Conservation (phyloP, 2,329 filamentous ascomycete genomes). For the Aureobasidium zeae region DNA sequence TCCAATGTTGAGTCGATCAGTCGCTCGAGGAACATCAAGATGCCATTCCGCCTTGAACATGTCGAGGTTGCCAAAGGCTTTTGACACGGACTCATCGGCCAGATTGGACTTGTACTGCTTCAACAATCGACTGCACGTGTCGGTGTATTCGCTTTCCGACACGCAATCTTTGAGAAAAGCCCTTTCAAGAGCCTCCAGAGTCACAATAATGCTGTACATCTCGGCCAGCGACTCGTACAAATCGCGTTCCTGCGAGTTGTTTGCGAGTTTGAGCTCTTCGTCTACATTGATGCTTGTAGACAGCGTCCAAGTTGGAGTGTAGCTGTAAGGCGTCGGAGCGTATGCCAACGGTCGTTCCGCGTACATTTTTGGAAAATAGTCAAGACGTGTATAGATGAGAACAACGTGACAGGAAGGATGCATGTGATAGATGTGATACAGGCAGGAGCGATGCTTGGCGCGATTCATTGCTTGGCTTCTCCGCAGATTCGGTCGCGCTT, state of each 20-base stretch:
- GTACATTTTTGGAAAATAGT: slow-evolving; percentile 30
- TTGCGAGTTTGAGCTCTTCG: slow-evolving; percentile 90
- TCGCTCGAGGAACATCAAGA: slow-evolving; percentile 85
- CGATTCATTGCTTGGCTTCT: slow-evolving; percentile 11
- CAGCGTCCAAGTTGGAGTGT: slow-evolving; percentile 73
- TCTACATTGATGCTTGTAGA: slow-evolving; percentile 89
- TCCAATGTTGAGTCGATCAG: slow-evolving; percentile 82
- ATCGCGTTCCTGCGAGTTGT: slow-evolving; percentile 79
- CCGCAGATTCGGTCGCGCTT: slow-evolving; percentile 10
- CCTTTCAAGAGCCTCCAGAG: slow-evolving; percentile 88
- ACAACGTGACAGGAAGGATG: not conserved
- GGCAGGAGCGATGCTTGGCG: slow-evolving; percentile 5
- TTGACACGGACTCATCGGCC: slow-evolving; percentile 81
- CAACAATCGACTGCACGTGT: slow-evolving; percentile 85
- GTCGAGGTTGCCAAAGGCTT: slow-evolving; percentile 77
- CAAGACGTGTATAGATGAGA: not conserved
- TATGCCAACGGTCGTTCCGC: slow-evolving; percentile 58
- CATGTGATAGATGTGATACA: not conserved
- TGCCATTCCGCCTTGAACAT: slow-evolving; percentile 89
- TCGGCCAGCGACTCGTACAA: slow-evolving; percentile 93
- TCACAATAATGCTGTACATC: slow-evolving; percentile 95
- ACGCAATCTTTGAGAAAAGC: slow-evolving; percentile 95
- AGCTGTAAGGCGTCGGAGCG: slow-evolving; percentile 83
- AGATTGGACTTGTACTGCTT: slow-evolving; percentile 97
- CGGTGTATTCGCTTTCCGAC: slow-evolving; percentile 83